Conservation (phyloP, 345 rosid genomes). For the Excoecaria agallocha region DNA sequence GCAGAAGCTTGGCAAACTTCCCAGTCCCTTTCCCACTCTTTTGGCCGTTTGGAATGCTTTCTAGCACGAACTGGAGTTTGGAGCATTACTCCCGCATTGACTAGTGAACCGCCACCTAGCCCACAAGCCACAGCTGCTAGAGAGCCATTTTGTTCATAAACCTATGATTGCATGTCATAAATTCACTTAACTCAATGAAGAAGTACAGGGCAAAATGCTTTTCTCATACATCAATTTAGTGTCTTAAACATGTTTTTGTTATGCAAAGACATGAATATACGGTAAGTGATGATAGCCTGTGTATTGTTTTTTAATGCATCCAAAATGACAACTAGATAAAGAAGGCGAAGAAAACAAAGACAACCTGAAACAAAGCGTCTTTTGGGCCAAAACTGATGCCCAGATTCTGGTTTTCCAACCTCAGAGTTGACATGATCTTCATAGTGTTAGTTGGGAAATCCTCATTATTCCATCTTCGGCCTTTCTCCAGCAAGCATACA, state of each 20-base stretch:
- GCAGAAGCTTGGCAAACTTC: slow-evolving; percentile 42
- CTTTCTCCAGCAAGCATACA: slow-evolving; percentile 42
- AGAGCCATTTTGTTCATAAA: slow-evolving; percentile 38
- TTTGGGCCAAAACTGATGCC: slow-evolving; percentile 38
- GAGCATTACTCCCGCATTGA: slow-evolving; percentile 42
- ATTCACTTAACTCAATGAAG: neutral
- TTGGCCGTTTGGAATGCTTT: slow-evolving; percentile 42
- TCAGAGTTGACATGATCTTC: slow-evolving; percentile 26
- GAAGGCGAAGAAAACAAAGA: neutral
- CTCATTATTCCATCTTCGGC: slow-evolving; percentile 41
- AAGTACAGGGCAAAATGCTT: neutral
- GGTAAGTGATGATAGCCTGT: neutral
- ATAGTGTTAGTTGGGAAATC: slow-evolving; percentile 42
- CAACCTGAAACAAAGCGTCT: slow-evolving; percentile 43
- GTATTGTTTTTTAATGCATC: neutral
- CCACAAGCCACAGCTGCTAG: slow-evolving; percentile 39
- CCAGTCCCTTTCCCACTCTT: slow-evolving; percentile 45
- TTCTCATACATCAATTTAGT: neutral
- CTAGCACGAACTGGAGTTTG: slow-evolving; percentile 38
- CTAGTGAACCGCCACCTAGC: slow-evolving; percentile 47
- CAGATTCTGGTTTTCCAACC: slow-evolving; percentile 31
- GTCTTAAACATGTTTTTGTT: neutral
- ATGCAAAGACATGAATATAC: neutral
- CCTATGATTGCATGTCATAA: slow-evolving; percentile 13
- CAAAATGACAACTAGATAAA: neutral